phyloP scores from a whole-genome alignment of 2,329 filamentous ascomycete species.

The Trichophyton simii region DNA sequence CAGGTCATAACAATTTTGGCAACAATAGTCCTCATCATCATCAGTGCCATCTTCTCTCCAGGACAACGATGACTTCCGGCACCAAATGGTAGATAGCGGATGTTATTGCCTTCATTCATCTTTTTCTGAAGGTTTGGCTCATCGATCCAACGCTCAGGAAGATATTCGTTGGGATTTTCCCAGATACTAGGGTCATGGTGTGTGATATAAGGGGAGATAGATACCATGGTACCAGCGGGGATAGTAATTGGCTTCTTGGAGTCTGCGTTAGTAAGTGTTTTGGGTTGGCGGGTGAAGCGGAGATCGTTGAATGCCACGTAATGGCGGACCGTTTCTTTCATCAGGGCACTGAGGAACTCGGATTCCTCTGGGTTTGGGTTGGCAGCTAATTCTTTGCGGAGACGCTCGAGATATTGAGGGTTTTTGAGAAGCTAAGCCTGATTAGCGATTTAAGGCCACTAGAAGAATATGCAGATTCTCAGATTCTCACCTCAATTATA shows the following conservation, averaged over 20 bases:
- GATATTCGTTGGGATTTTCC: slow-evolving; percentile 7
- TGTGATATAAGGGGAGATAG: slow-evolving; percentile 12
- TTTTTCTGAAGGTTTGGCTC: slow-evolving; percentile 7
- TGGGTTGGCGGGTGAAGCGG: slow-evolving; percentile 9
- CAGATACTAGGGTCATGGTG: slow-evolving; percentile 12
- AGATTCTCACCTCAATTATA: slow-evolving; percentile 9
- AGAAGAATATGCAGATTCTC: background rate
- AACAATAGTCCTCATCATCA: slow-evolving; percentile 10
- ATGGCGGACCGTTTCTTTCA: slow-evolving; percentile 14
- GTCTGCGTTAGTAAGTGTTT: slow-evolving; percentile 8
- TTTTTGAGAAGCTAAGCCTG: slow-evolving; percentile 10
- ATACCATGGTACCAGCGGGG: slow-evolving; percentile 11
- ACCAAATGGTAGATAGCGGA: slow-evolving; percentile 12
- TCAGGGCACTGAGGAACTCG: slow-evolving; percentile 8
- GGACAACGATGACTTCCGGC: slow-evolving; percentile 12
- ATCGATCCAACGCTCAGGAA: slow-evolving; percentile 11
- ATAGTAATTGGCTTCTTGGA: slow-evolving; percentile 10
- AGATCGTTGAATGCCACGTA: slow-evolving; percentile 12
- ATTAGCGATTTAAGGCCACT: background rate
- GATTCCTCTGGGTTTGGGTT: slow-evolving; percentile 9
- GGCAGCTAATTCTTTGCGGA: slow-evolving; percentile 10
- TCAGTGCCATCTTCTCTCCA: slow-evolving; percentile 12
- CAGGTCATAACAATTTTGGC: slow-evolving; percentile 9
- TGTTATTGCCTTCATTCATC: slow-evolving; percentile 5
- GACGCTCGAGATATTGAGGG: slow-evolving; percentile 7